phyloP scores from a whole-genome alignment of 2,329 filamentous ascomycete genomes.

The Aspergillus neoniger region DNA sequence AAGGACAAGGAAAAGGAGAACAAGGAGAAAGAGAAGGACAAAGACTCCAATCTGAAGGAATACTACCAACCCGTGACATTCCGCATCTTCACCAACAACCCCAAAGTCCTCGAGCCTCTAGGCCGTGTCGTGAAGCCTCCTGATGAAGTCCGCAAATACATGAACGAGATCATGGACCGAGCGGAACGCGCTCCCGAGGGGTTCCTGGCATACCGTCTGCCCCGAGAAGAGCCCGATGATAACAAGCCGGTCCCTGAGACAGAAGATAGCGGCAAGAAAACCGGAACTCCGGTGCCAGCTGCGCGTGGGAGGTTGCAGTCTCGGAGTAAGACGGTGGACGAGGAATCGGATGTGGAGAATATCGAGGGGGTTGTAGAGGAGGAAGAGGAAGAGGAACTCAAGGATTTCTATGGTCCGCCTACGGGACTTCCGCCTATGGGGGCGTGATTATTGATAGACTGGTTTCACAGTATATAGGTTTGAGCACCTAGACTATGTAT shows the following conservation, averaged over 20 bases:
- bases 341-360: slow-evolving; percentile 31
- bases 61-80: slow-evolving; percentile 59
- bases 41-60: slow-evolving; percentile 37
- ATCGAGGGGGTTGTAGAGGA: slow-evolving; percentile 23
- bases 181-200: slow-evolving; percentile 58
- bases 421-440: slow-evolving; percentile 36
- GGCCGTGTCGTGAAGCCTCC: slow-evolving; percentile 57
- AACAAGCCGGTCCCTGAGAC: neutral
- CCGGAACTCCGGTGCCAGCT: slow-evolving; percentile 25
- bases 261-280: slow-evolving; percentile 9
- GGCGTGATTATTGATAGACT: slow-evolving; percentile 7
- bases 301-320: slow-evolving; percentile 28
- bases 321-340: slow-evolving; percentile 25
- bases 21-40: slow-evolving; percentile 4
- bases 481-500: too few species aligned
- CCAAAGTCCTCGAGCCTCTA: slow-evolving; percentile 57
- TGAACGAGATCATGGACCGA: slow-evolving; percentile 60
- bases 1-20: slow-evolving; percentile 19
- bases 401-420: slow-evolving; percentile 45
- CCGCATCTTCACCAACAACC: slow-evolving; percentile 55
- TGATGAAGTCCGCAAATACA: slow-evolving; percentile 56
- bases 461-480: neutral
- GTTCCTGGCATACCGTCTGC: slow-evolving; percentile 58
- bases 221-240: slow-evolving; percentile 42
- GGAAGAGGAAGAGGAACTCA: slow-evolving; percentile 38